Conservation (phyloP, 2,329 filamentous ascomycete genomes). For the Grosmannia serpens region DNA sequence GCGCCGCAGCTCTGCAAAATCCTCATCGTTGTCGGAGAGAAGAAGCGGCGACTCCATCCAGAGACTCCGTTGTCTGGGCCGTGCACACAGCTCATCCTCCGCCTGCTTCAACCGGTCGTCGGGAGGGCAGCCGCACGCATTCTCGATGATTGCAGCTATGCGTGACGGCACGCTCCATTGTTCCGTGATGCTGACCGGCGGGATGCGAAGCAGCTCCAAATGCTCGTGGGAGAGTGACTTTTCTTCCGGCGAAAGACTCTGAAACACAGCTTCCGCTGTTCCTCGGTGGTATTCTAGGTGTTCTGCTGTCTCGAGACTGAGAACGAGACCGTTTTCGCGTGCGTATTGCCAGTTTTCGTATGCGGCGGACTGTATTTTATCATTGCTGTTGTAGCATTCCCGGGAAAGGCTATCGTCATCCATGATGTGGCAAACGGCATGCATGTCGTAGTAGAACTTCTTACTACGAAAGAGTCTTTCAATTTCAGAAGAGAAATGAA, state of each 20-base stretch:
- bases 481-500: too few relatives aligned
- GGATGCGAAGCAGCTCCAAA: slow-evolving; percentile 1
- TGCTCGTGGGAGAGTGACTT: background rate
- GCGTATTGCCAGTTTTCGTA: slow-evolving; percentile 4
- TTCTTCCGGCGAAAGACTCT: background rate
- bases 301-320: slow-evolving; percentile 2
- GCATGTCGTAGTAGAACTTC: too few relatives aligned
- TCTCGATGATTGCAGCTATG: slow-evolving; percentile 1
- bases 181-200: slow-evolving; percentile 1
- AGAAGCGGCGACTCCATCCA: slow-evolving; percentile 8
- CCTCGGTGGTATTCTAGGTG: slow-evolving; percentile 2
- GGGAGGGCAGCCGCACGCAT: background rate
- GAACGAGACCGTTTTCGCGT: slow-evolving; percentile 3
- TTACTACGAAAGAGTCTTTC: too few relatives aligned
- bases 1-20: slow-evolving; percentile 5
- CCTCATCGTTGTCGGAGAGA: slow-evolving; percentile 1
- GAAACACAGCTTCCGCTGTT: background rate
- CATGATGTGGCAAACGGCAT: background rate
- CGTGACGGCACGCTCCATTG: slow-evolving; percentile 5
- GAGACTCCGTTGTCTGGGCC: background rate
- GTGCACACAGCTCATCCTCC: background rate
- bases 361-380: background rate
- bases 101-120: background rate
- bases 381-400: background rate
- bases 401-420: background rate